Percentiles rank a stretch among this genome's conserved stretches.
Evolutionary conservation across 106 monocot genomes (phyloP).

Genomic region (Platanthera zijinensis): DNA sequence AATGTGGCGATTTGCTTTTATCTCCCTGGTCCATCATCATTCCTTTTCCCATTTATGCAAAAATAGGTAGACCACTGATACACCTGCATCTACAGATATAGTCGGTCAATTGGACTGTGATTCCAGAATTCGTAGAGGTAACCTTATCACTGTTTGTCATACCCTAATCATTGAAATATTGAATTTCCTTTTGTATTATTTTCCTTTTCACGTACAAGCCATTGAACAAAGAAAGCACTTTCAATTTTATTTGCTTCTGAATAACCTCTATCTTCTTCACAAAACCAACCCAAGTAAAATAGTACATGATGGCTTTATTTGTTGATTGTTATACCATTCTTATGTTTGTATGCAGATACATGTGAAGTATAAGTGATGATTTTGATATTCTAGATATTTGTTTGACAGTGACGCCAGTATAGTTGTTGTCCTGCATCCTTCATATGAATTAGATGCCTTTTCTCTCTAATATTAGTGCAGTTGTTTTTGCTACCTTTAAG

Average conservation of each 20-base stretch:
- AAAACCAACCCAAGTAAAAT: background rate
- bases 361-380: background rate
- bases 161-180: background rate
- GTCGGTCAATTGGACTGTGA: too few species aligned
- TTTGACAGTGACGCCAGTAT: background rate
- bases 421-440: background rate
- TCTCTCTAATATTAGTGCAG: background rate
- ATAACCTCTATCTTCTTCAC: background rate
- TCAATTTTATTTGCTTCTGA: background rate
- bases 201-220: background rate
- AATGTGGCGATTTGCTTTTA: too few species aligned
- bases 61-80: too few species aligned
- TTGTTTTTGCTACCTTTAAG: slow-evolving; percentile 1
- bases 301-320: background rate
- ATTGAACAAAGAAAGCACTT: background rate
- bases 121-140: too few species aligned
- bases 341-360: slow-evolving; percentile 3
- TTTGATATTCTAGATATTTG: background rate
- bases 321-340: background rate
- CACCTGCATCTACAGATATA: too few species aligned
- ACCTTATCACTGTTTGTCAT: too few species aligned
- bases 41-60: too few species aligned
- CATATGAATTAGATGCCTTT: slow-evolving; percentile 2
- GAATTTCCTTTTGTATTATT: background rate
- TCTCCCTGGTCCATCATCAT: too few species aligned